A percentile compares a stretch with the other conserved stretches of the same genome.
These are phyloP conservation scores for Chlorella sp. DNA, from an alignment of 139 green algal species.

Conservation along the genomic window DNA sequence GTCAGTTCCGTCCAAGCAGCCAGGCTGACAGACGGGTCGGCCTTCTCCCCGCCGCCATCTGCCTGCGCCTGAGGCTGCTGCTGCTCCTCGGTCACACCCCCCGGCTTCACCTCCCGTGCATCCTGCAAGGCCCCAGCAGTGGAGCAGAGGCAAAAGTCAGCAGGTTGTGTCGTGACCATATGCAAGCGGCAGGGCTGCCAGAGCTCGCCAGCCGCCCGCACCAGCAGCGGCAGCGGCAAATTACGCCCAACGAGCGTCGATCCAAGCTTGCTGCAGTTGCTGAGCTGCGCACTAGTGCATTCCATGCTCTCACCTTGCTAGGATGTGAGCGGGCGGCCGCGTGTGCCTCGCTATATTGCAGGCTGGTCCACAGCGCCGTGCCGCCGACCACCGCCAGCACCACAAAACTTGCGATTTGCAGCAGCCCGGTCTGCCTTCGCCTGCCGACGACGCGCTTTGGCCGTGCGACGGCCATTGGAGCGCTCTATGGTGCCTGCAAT, in stretches of 20 bases:
- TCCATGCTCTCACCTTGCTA: background rate
- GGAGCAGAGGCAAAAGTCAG: background rate
- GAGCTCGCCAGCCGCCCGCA: background rate
- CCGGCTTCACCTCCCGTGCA: background rate
- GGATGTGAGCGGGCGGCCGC: background rate
- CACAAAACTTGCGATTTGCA: background rate
- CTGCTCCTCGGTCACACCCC: background rate
- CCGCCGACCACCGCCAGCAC: slow-evolving; percentile 20
- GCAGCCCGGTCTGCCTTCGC: slow-evolving; percentile 3
- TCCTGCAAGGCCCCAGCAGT: background rate
- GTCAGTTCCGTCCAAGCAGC: background rate
- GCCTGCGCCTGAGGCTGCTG: background rate
- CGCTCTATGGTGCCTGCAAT: too few species aligned
- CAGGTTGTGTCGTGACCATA: background rate
- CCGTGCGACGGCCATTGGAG: background rate
- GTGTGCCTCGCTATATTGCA: slow-evolving; percentile 16
- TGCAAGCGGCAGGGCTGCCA: background rate
- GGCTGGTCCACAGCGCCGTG: slow-evolving; percentile 10
- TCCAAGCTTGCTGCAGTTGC: background rate
- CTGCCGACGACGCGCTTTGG: background rate
- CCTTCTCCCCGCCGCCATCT: background rate
- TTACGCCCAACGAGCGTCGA: background rate
- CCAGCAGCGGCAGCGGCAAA: too few species aligned
- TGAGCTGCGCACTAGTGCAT: background rate
- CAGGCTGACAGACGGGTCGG: background rate